These are phyloP conservation scores for Vigna reflexopilosa DNA, from an alignment of 306 rosid genomes.

Conservation along the genomic window DNA sequence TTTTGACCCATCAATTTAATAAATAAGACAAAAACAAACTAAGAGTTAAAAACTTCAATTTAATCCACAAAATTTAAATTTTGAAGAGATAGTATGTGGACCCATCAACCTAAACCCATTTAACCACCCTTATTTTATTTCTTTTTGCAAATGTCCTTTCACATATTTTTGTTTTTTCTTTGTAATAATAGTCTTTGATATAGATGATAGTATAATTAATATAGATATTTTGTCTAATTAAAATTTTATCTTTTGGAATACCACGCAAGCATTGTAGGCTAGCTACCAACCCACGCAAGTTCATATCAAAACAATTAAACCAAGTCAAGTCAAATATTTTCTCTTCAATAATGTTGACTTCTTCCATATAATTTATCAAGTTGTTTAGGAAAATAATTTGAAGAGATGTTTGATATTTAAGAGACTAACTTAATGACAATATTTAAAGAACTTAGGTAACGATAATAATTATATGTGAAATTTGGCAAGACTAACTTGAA, in stretches of 20 bases:
- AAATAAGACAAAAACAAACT: no score
- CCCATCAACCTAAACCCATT: no score
- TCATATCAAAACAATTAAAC: neutral
- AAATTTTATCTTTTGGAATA: neutral
- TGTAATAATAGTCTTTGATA: no score
- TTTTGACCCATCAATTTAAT: no score
- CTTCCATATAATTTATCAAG: neutral
- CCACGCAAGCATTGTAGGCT: neutral
- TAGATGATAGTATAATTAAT: neutral
- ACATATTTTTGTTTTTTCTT: no score
- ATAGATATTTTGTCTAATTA: neutral
- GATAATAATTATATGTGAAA: neutral
- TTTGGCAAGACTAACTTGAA: neutral
- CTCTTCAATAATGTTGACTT: slow-evolving; percentile 2
- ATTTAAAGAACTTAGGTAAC: neutral
- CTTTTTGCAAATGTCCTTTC: no score
- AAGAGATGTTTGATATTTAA: neutral
- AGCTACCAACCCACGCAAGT: neutral
- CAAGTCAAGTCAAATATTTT: neutral
- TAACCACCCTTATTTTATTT: no score
- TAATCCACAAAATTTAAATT: no score
- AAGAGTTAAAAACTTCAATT: no score
- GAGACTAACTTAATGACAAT: neutral
- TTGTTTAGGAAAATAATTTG: neutral
- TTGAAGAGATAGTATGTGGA: no score